Evolutionary conservation across 345 rosid species (phyloP), one percentile per base, ranked within the genome.

Genomic region (Lagerstroemia speciosa): DNA sequence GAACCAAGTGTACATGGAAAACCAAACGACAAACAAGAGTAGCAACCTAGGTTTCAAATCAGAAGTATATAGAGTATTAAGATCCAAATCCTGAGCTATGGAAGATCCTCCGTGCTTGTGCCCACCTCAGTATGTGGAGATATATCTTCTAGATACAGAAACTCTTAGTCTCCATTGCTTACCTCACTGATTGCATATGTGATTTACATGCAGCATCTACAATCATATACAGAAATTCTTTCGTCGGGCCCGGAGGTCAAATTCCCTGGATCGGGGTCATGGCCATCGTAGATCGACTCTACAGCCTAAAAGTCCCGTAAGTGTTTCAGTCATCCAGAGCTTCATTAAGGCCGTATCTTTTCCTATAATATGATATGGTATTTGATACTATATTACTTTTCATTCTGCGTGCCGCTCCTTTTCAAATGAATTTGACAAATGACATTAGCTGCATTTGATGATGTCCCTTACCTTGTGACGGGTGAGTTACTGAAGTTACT

Each of bases 161-260:
- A 27, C 27, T 24, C 19, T 14, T 12, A 5, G 14, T 6, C 6
- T 9, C 5, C 29, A 19, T 58, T 58, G 33, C 34, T 27, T 34
- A 8, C 53, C 27, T 26, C 6, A 10, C 48, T 27, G n/a, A 40
- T 30, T 17, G 50, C 12, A 24, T 16, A 17, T 66, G 34, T 43
- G 19, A 15, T 38, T 19, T 34, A 36, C 57, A 19, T 48, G 61
- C 78, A 73, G 79, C 77, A 81, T 65, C 55, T 74, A 75, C 65
- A 75, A 79, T 65, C 83, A 82, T 62, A 19, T 71, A 12, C 70
- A 37, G 41, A 79, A 82, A 69, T 50, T 68, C 61, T 53, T 68
- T 19, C 67, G 69, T 43, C 58, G 30, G 27, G 27, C 71, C 22
- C 78, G 45, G 24, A 71, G 71, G 71, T 69, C 74, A 40, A 72